A percentile compares a stretch with the other conserved stretches of the same genome.
phyloP scores from a whole-genome alignment of 2,329 filamentous ascomycete genomes.

The Pseudocercospora musae region DNA sequence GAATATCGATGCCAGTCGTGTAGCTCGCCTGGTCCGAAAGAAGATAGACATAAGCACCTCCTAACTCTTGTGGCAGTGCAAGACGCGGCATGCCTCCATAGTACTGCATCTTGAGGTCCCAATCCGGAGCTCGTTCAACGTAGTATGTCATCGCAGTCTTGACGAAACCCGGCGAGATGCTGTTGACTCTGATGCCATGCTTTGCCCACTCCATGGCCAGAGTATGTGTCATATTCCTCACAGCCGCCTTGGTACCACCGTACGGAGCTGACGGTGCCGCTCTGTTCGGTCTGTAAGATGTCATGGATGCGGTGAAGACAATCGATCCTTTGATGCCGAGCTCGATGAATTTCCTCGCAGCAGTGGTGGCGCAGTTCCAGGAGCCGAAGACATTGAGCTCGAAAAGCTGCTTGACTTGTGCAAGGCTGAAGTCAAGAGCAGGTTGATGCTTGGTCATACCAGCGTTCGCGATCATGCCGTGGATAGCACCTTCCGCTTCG shows the following conservation, averaged over 20 bases:
- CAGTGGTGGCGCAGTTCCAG: slow-evolving; percentile 44
- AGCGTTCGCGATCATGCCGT: slow-evolving; percentile 31
- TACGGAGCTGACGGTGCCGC: slow-evolving; percentile 38
- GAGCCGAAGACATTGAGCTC: slow-evolving; percentile 44
- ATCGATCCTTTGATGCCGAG: slow-evolving; percentile 45
- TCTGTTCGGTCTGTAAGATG: slow-evolving; percentile 45
- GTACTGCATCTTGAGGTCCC: slow-evolving; percentile 53
- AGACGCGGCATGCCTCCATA: slow-evolving; percentile 54
- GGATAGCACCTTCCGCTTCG: slow-evolving; percentile 25
- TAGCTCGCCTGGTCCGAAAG: slow-evolving; percentile 48
- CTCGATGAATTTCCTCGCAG: slow-evolving; percentile 47
- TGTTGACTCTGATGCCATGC: slow-evolving; percentile 36
- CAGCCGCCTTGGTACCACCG: slow-evolving; percentile 43
- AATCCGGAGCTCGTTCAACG: slow-evolving; percentile 49
- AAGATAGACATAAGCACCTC: slow-evolving; percentile 50
- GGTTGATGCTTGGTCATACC: slow-evolving; percentile 35
- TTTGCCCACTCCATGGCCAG: slow-evolving; percentile 36
- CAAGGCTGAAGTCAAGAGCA: slow-evolving; percentile 31
- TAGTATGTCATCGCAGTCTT: slow-evolving; percentile 48
- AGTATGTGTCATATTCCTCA: slow-evolving; percentile 43
- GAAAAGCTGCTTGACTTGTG: slow-evolving; percentile 32
- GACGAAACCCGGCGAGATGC: slow-evolving; percentile 36
- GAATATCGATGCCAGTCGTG: slow-evolving; percentile 50
- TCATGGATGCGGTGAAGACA: slow-evolving; percentile 49
- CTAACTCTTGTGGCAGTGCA: slow-evolving; percentile 51